Evolutionary conservation across 306 rosid species (phyloP), one percentile per base, ranked within the genome.

Genomic region (Prunus kanzakura): DNA sequence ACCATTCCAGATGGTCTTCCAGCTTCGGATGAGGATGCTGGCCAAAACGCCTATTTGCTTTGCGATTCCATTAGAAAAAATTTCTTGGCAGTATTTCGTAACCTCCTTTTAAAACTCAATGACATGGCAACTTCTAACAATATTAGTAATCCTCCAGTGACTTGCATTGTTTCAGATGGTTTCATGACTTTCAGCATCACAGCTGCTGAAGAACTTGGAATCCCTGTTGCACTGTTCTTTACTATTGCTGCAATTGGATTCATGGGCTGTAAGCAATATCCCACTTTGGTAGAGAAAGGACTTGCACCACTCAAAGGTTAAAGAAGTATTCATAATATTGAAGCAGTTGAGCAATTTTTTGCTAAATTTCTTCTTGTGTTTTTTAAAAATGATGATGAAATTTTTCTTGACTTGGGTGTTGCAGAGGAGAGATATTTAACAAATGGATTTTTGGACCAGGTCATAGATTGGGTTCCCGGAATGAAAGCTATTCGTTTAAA

Each of bases 261-360:
- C 46, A 45, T 74, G 69, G 69, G 58, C 2, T 6, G 0, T 25
- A 60, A 58, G 20, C 58, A 46, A 41, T 15, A 23, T 19, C 69
- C 58, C n/a, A 47, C 19, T 10, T 15, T 74, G 69, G 77, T 74
- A 12, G 78, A 74, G 62, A 74, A 58, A 43, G 78, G 69, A 60
- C 7, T 61, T 16, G 2, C 56, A 16, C 78, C 78, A 46, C 78
- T 74, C 56, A 74, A 74, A 61, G 78, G 78, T 30, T 11, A 3
- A 8, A 56, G 8, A 56, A 20, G 20, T 8, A n/a, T 6, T 38
- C n/a, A 56, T 56, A 10, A 10, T 56, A 8, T 19, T 9, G 25
- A n/a, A 19, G 27, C 29, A 8, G 20, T 22, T 56, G 20, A 15
- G 20, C 20, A 11, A 56, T 1, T 20, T 56, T 56, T 1, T 10